Conservation (phyloP, 2,329 filamentous ascomycete genomes). For the Sclerotinia sclerotiorum region DNA sequence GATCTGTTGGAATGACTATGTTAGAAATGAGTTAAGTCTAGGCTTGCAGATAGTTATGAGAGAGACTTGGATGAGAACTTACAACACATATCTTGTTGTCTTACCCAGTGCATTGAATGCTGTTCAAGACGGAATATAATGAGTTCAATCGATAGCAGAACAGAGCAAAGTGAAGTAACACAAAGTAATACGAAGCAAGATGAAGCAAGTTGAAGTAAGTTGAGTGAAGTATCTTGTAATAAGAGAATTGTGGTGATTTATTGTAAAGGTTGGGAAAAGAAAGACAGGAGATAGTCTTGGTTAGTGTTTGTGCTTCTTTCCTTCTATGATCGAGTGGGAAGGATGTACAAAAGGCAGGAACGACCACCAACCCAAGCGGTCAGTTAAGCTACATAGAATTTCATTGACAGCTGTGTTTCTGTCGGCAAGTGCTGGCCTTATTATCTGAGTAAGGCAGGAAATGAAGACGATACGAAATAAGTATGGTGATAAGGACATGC, state of each 20-base stretch:
- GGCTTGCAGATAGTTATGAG: not conserved
- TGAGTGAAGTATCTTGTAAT: not conserved
- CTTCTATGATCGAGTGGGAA: not conserved
- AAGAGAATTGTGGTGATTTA: not conserved
- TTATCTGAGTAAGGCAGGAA: no score
- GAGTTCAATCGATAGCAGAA: not conserved
- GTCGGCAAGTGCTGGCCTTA: no score
- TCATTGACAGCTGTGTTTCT: no score
- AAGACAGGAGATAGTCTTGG: not conserved
- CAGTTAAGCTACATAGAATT: not conserved
- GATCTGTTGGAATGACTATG: not conserved
- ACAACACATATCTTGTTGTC: not conserved
- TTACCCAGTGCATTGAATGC: not conserved
- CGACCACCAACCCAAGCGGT: not conserved
- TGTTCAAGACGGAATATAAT: not conserved
- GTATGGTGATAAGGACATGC: no score
- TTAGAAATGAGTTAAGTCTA: not conserved
- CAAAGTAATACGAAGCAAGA: not conserved
- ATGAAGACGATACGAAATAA: no score
- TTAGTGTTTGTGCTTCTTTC: not conserved
- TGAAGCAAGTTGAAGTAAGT: not conserved
- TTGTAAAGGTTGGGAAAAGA: not conserved
- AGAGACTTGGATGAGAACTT: not conserved
- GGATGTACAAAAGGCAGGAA: not conserved
- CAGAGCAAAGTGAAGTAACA: not conserved